Evolutionary conservation across 139 green algal genomes (phyloP).

Genomic region (Picocystis salinarum): DNA sequence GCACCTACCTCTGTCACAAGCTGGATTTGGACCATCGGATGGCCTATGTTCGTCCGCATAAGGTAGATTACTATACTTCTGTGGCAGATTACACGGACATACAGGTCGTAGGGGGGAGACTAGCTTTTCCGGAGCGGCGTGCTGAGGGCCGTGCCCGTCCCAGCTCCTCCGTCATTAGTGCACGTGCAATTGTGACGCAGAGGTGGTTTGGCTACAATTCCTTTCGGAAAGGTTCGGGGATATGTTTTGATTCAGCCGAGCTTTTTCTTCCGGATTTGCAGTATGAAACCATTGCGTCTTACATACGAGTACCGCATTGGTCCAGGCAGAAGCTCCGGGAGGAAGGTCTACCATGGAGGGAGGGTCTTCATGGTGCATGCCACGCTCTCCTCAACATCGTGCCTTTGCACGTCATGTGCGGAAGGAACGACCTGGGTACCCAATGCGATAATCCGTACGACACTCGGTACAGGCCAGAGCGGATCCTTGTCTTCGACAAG

Average conservation of each 20-base stretch:
- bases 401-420: conserved; percentile 31
- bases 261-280: conserved; percentile 68
- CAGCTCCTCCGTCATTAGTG: neutral
- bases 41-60: conserved; percentile 42
- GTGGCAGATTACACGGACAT: conserved; percentile 30
- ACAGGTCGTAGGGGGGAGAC: conserved; percentile 33
- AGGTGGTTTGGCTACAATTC: neutral
- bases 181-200: conserved; percentile 4
- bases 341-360: conserved; percentile 34
- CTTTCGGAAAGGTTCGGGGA: conserved; percentile 8
- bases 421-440: too few species aligned
- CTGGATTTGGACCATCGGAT: conserved; percentile 50
- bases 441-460: conserved; percentile 15
- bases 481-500: conserved; percentile 80
- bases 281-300: conserved; percentile 61
- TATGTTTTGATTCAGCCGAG: conserved; percentile 71
- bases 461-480: conserved; percentile 57
- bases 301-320: conserved; percentile 48
- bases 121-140: conserved; percentile 17
- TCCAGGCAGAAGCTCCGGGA: conserved; percentile 16
- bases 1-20: conserved; percentile 63
- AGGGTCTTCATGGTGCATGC: conserved; percentile 61
- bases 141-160: neutral
- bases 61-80: conserved; percentile 82
- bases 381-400: conserved; percentile 79